Percentiles rank a stretch among this genome's conserved stretches.
phyloP scores from a whole-genome alignment of 768 basidiomycete species.

The Cubamyces lactineus region DNA sequence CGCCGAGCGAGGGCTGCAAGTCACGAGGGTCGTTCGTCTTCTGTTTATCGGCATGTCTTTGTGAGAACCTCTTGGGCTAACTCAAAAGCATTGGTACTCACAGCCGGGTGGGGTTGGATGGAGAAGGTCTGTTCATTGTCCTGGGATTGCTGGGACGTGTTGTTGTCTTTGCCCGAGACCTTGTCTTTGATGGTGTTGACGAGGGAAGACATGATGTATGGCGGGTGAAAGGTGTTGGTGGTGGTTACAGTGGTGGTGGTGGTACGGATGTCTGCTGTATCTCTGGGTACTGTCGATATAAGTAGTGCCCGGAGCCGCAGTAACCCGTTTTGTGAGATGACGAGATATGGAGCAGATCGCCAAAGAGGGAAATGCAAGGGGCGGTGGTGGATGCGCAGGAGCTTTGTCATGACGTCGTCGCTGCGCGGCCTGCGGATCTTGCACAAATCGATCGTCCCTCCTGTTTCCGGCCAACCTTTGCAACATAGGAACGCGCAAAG shows the following conservation, averaged over 20 bases:
- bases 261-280: background rate
- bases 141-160: constrained; percentile 8
- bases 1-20: constrained; percentile 42
- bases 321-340: constrained; percentile 9
- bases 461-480: background rate
- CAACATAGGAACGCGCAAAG: background rate
- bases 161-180: constrained; percentile 15
- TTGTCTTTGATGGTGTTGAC: constrained; percentile 27
- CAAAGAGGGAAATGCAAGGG: background rate
- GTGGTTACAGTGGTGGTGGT: constrained; percentile 4
- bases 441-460: background rate
- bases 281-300: background rate
- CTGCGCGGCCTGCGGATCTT: constrained; percentile 11
- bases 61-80: background rate
- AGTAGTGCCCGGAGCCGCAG: constrained; percentile 1
- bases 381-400: constrained; percentile 17
- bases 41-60: constrained; percentile 35
- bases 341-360: constrained; percentile 10
- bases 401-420: constrained; percentile 22
- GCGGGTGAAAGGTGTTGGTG: background rate
- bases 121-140: constrained; percentile 46
- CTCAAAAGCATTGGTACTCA: background rate
- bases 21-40: constrained; percentile 65
- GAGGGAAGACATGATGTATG: constrained; percentile 22
- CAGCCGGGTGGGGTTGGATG: constrained; percentile 65